phyloP scores from a whole-genome alignment of 257 asterid genomes.

The Orobanche coerulescens region DNA sequence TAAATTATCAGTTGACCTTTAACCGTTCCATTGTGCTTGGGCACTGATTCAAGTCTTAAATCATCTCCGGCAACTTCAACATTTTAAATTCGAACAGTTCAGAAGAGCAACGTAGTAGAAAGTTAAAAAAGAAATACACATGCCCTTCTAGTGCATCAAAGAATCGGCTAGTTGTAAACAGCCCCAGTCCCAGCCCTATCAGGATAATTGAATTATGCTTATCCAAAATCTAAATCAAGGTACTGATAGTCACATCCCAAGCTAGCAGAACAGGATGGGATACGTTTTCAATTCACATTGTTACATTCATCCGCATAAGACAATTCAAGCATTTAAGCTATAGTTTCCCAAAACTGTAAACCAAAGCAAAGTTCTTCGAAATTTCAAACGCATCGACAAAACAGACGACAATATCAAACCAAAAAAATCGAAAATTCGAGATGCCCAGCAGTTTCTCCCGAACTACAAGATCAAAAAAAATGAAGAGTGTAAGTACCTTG shows the following conservation, averaged over 20 bases:
- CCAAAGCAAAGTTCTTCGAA: background rate
- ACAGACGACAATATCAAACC: background rate
- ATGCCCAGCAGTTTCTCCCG: background rate
- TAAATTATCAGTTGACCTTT: background rate
- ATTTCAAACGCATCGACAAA: slow-evolving; percentile 7
- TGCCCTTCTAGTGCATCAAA: background rate
- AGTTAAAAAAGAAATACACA: background rate
- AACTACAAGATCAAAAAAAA: background rate
- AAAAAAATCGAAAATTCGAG: slow-evolving; percentile 5
- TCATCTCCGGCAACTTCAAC: too few species aligned
- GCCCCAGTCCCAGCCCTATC: background rate
- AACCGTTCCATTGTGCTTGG: too few species aligned
- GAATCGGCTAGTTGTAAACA: background rate
- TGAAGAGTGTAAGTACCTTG: slow-evolving; percentile 41
- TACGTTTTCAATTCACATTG: background rate
- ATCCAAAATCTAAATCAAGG: background rate
- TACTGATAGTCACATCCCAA: background rate
- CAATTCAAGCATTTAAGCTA: slow-evolving; percentile 3
- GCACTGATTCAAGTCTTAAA: too few species aligned
- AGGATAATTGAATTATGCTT: background rate
- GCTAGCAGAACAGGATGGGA: background rate
- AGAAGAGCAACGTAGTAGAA: too few species aligned
- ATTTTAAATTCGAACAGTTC: too few species aligned
- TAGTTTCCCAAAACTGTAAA: background rate
- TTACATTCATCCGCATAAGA: background rate